phyloP scores from a whole-genome alignment of 164 flowering plant species.

The Tetrastigma voinierianum region DNA sequence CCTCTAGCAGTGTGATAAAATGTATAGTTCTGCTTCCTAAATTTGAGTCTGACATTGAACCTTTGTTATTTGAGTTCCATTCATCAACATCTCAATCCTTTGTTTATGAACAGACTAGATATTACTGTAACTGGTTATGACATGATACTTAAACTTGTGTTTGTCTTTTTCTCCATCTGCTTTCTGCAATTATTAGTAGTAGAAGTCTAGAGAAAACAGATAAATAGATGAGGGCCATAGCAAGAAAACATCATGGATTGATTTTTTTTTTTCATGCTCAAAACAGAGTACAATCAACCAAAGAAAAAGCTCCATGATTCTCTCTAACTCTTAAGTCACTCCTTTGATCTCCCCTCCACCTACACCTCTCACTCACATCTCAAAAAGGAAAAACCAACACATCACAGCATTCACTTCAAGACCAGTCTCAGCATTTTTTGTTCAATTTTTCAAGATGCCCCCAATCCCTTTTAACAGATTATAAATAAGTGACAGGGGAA shows the following conservation, averaged over 20 bases:
- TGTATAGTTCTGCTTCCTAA: too few relatives aligned
- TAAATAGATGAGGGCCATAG: not conserved
- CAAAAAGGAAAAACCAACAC: not conserved
- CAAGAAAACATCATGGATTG: not conserved
- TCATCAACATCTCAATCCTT: too few relatives aligned
- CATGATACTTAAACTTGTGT: too few relatives aligned
- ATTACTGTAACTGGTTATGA: too few relatives aligned
- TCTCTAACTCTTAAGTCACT: too few relatives aligned
- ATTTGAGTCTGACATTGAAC: too few relatives aligned
- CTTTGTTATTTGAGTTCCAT: too few relatives aligned
- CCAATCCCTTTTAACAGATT: not conserved
- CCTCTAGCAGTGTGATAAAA: not conserved
- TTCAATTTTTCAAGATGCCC: constrained; percentile 1
- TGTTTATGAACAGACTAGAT: too few relatives aligned
- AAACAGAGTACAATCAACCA: not conserved
- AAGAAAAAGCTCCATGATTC: constrained; percentile 1
- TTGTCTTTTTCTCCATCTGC: too few relatives aligned
- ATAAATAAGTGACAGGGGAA: not conserved
- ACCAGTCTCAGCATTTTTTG: not conserved
- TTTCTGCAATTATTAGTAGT: not conserved
- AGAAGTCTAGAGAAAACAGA: not conserved
- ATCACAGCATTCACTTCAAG: not conserved
- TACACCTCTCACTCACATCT: not conserved
- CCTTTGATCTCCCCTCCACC: constrained; percentile 4
- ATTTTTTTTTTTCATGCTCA: not conserved